Evolutionary conservation across 805 yeast genomes (phyloP), one percentile per base, ranked within the genome.

Genomic region (Spathaspora gorwiae): DNA sequence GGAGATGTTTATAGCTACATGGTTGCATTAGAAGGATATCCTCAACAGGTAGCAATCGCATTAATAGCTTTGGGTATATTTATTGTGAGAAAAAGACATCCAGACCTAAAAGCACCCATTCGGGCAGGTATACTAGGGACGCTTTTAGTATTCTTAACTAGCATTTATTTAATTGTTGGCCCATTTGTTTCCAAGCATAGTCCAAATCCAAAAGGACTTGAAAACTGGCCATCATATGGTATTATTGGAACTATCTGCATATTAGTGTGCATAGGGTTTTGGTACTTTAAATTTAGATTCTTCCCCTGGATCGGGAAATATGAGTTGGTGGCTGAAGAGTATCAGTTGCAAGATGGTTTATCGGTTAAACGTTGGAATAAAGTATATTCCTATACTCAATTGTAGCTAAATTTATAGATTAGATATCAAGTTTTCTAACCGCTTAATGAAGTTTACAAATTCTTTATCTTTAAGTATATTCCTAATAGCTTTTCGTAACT

Each of bases 51-150:
- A 0, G 81, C 81, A 46, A 61, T 78, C 13, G 71, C 75, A 0
- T 59, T 81, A 13, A 72, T 78, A 1, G 79, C 84, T 0, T 47
- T 78, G 7, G 90, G 90, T 0, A 55, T 84, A 0, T 74, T 82
- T 38, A 65, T 83, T 9, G 59, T 81, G 14, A 67, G 87, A 47
- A 63, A 50, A 30, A 65, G 80, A 43, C 68, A 75, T 41, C 80
- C 81, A 0, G 72, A 69, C 1, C 58, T 72, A 15, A 61, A 50
- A 26, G 78, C 87, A 0, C 74, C 80, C 2, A 78, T 82, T 10
- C 69, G 75, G 43, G 76, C 87, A 0, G 67, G 76, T 2, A 47
- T 66, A 2, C 8, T 73, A 0, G 85, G 86, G 1, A 76, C 81
- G 0, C 38, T 57, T 0, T 64, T 76, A 34, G 70, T 80, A 40